Evolutionary conservation across 257 asterid genomes (phyloP).

Genomic region (Forsythia suspensa): DNA sequence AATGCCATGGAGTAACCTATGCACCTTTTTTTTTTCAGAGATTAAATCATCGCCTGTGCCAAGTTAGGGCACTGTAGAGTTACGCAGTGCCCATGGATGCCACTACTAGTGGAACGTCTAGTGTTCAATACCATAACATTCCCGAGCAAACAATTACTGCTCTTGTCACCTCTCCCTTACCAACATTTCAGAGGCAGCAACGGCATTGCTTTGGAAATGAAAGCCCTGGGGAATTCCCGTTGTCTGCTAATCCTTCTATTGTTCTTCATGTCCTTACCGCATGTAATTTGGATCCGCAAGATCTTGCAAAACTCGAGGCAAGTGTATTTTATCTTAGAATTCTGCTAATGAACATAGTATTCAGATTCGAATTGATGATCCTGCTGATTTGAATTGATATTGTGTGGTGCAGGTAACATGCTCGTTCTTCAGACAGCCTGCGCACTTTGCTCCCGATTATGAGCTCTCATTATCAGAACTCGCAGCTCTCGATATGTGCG

Average conservation of each 20-base stretch:
- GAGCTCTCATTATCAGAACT: constrained; percentile 95
- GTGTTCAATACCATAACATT: constrained; percentile 71
- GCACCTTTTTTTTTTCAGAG: constrained; percentile 27
- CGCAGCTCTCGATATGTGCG: constrained; percentile 97
- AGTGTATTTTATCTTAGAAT: constrained; percentile 32
- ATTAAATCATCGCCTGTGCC: constrained; percentile 29
- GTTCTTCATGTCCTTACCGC: constrained; percentile 93
- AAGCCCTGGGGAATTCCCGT: constrained; percentile 93
- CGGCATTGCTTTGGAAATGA: constrained; percentile 79
- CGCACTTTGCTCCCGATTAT: constrained; percentile 72
- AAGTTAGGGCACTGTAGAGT: constrained; percentile 63
- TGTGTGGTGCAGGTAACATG: constrained; percentile 80
- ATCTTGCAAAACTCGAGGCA: constrained; percentile 99
- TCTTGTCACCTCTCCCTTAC: constrained; percentile 42
- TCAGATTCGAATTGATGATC: constrained; percentile 57
- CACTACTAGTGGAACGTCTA: constrained; percentile 74
- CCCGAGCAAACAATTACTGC: constrained; percentile 64
- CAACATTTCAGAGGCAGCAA: constrained; percentile 54
- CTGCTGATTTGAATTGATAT: constrained; percentile 64
- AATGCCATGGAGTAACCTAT: neutral
- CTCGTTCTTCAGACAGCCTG: constrained; percentile 90
- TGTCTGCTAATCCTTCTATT: constrained; percentile 90
- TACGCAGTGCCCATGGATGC: constrained; percentile 96
- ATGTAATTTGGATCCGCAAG: constrained; percentile 82
- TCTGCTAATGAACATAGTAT: constrained; percentile 1